phyloP scores from a whole-genome alignment of 73 alveolate species.

The Paramecium primaurelia region DNA sequence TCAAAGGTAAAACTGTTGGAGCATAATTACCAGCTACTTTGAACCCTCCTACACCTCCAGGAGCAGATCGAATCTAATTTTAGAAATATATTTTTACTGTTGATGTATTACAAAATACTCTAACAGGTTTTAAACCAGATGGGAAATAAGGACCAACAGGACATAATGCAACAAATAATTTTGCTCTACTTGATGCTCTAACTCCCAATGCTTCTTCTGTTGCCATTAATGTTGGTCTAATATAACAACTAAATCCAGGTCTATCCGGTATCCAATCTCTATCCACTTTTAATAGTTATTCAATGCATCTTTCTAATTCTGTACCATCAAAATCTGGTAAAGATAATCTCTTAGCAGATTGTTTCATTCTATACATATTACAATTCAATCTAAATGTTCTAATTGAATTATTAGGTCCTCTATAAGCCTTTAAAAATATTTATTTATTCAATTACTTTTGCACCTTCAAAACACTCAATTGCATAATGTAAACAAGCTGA shows the following conservation, averaged over 20 bases:
- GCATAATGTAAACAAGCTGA: slow-evolving; percentile 79
- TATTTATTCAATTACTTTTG: slow-evolving; percentile 28
- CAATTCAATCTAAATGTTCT: slow-evolving; percentile 67
- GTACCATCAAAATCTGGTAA: slow-evolving; percentile 74
- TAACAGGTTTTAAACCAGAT: slow-evolving; percentile 74
- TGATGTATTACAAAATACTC: slow-evolving; percentile 66
- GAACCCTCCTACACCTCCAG: slow-evolving; percentile 78
- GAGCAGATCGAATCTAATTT: slow-evolving; percentile 74
- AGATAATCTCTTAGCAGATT: slow-evolving; percentile 65
- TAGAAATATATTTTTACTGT: background rate
- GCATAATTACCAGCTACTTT: slow-evolving; percentile 83
- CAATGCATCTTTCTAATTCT: slow-evolving; percentile 71
- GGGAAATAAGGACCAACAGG: slow-evolving; percentile 94
- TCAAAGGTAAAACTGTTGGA: slow-evolving; percentile 71
- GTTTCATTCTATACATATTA: slow-evolving; percentile 73
- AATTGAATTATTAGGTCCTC: slow-evolving; percentile 48
- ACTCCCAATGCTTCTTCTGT: slow-evolving; percentile 79
- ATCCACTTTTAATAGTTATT: slow-evolving; percentile 69
- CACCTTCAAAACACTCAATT: slow-evolving; percentile 80
- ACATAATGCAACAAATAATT: slow-evolving; percentile 67
- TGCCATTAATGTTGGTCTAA: slow-evolving; percentile 88
- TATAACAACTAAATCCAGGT: slow-evolving; percentile 75
- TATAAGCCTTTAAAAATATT: slow-evolving; percentile 59
- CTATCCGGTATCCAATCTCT: slow-evolving; percentile 81
- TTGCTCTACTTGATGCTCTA: slow-evolving; percentile 69